Evolutionary conservation across 2,329 filamentous ascomycete genomes (phyloP), one percentile per base, ranked within the genome.

Genomic region (Epichloe baconii): DNA sequence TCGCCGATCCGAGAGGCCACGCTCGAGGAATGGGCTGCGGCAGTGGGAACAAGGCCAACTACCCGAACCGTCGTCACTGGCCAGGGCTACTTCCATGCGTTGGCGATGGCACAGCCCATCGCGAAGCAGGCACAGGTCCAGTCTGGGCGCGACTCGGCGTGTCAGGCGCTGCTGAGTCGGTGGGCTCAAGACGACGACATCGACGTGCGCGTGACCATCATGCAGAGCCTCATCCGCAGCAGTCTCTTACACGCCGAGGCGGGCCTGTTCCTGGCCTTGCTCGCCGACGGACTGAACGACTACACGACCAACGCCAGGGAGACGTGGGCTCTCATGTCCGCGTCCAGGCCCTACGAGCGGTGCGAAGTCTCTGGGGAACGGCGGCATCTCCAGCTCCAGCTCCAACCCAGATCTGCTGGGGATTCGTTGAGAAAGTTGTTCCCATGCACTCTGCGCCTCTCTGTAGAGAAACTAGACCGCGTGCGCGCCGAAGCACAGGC

Each of bases 281-380:
- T 85, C 8, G 61, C 66, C 0, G 75, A 77, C 41, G 80, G 83
- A 0, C 68, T 98, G 31, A 85, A 91, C 57, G 90, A 98, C 63
- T 97, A 97, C 62, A 95, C 88, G 0, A 90, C 88, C 3, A 91
- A 88, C 57, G 83, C 90, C 14, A 77, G 89, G 52, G 93, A 15
- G 93, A 98, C 61, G 78, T 97, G 47, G 93, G 93, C 5, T 95
- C 90, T 0, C 79, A 90, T 49, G 85, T 95, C 4, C 79, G 93
- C 3, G 71, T 91, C 5, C 85, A 90, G 64, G 90, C 88, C 23
- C 76, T 96, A 12, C 76, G 83, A 63, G 90, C 87, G 15, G 79
- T 91, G 1, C 79, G 79, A 53, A 80, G 80, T 2, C 72, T 88
- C 2, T 80, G 77, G 68, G 62, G 62, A 36, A 63, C 6, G 68